Evolutionary conservation across 176 grass and related monocot genomes (phyloP).

Genomic region (Otatea glauca): DNA sequence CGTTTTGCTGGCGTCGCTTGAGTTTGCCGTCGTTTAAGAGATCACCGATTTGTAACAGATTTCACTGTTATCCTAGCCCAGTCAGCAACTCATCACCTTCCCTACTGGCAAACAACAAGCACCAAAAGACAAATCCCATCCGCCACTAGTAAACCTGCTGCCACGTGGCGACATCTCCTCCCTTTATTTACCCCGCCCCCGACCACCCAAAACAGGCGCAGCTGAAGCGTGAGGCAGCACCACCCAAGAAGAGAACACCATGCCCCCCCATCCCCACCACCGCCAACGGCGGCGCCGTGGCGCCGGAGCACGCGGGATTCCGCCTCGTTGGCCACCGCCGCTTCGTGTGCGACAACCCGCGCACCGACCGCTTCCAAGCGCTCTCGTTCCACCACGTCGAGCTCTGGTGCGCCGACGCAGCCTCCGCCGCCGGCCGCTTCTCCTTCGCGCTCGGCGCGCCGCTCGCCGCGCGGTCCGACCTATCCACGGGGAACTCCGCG

Average conservation of each 20-base stretch:
- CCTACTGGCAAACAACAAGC: too few species aligned
- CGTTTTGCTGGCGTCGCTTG: too few species aligned
- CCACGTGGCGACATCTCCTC: slow-evolving; percentile 42
- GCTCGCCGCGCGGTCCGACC: not conserved
- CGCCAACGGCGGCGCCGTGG: slow-evolving; percentile 21
- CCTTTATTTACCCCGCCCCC: slow-evolving; percentile 41
- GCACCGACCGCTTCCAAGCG: slow-evolving; percentile 65
- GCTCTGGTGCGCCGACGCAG: slow-evolving; percentile 80
- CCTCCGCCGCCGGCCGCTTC: not conserved
- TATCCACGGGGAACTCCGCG: not conserved
- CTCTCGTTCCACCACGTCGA: slow-evolving; percentile 87
- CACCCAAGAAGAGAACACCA: slow-evolving; percentile 20
- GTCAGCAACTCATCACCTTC: too few species aligned
- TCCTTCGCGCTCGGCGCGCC: too few species aligned
- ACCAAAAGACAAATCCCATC: slow-evolving; percentile 6
- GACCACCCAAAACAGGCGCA: not conserved
- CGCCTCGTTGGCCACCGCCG: not conserved
- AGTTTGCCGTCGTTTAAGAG: too few species aligned
- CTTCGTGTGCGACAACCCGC: slow-evolving; percentile 41
- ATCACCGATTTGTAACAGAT: too few species aligned
- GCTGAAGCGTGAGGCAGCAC: not conserved
- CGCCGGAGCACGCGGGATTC: slow-evolving; percentile 10
- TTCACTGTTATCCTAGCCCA: too few species aligned
- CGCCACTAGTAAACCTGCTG: not conserved
- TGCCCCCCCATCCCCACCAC: slow-evolving; percentile 50